Evolutionary conservation across 2,329 filamentous ascomycete genomes (phyloP).

Genomic region (Diplodia corticola): DNA sequence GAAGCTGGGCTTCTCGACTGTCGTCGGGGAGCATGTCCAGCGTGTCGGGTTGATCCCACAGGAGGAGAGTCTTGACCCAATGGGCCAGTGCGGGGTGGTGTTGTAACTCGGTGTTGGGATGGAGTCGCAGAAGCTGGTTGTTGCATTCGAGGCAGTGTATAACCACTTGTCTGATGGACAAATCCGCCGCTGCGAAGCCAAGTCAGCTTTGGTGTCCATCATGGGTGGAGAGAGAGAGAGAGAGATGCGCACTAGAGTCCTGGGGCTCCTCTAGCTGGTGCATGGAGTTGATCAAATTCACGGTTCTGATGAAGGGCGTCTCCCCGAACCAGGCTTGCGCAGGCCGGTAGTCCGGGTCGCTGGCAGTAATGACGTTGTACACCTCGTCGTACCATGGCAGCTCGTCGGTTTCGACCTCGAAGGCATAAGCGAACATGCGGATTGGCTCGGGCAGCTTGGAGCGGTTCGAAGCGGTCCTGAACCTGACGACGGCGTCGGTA

Average conservation of each 20-base stretch:
- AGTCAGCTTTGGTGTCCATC: neutral
- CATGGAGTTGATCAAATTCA: conserved; percentile 5
- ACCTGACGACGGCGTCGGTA: neutral
- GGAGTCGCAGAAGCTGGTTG: neutral
- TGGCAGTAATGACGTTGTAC: neutral
- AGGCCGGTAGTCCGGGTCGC: neutral
- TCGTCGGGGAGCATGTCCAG: neutral
- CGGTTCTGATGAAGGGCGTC: conserved; percentile 3
- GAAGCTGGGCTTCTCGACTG: neutral
- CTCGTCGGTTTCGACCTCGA: neutral
- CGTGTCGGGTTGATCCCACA: conserved; percentile 20
- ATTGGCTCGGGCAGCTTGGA: neutral
- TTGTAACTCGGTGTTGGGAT: conserved; percentile 31
- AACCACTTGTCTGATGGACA: neutral
- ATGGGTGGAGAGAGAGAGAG: neutral
- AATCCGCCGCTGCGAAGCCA: neutral
- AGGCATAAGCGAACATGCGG: neutral
- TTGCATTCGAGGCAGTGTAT: conserved; percentile 10
- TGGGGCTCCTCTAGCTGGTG: neutral
- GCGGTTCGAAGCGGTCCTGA: conserved; percentile 6
- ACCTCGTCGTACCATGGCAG: conserved; percentile 4
- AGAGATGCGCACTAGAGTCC: neutral
- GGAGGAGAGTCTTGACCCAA: conserved; percentile 41
- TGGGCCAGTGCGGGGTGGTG: conserved; percentile 43
- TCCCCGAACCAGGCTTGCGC: neutral